A percentile compares a stretch with the other conserved stretches of the same genome.
These are phyloP conservation scores for Gelatoporia subvermispora DNA, from an alignment of 768 basidiomycete genomes.

Conservation along the genomic window DNA sequence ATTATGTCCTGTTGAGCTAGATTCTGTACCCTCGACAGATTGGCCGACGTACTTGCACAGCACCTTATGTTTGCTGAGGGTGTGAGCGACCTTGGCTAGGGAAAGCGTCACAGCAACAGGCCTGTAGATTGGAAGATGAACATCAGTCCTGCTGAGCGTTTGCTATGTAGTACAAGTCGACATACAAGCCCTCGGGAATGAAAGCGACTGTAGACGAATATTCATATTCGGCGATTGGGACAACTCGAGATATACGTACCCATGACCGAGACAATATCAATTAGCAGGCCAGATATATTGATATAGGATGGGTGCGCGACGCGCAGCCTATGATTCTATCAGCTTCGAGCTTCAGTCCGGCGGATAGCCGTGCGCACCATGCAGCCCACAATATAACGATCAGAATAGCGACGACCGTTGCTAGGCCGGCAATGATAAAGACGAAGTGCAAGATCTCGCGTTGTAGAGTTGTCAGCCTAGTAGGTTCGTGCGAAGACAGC, in stretches of 20 bases:
- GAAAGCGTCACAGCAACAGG: conserved; percentile 51
- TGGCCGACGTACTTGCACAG: conserved; percentile 36
- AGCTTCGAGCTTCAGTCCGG: conserved; percentile 7
- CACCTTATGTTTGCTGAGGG: conserved; percentile 46
- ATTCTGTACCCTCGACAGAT: background rate
- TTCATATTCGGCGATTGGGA: background rate
- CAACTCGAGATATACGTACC: background rate
- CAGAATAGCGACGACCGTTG: conserved; percentile 37
- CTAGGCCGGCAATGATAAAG: conserved; percentile 43
- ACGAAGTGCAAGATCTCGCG: conserved; percentile 53
- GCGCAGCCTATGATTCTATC: conserved; percentile 30
- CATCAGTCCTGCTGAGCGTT: background rate
- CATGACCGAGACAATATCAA: conserved; percentile 48
- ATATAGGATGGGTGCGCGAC: conserved; percentile 38
- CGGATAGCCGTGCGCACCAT: conserved; percentile 25
- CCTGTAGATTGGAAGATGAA: conserved; percentile 2
- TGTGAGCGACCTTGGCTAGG: conserved; percentile 29
- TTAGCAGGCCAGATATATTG: conserved; percentile 41
- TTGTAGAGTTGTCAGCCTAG: conserved; percentile 41
- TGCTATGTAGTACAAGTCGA: background rate
- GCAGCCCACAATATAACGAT: conserved; percentile 42
- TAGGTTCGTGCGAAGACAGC: conserved; percentile 1
- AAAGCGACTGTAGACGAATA: conserved; percentile 29
- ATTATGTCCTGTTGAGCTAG: background rate
- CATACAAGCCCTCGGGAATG: conserved; percentile 44